Evolutionary conservation across 257 asterid genomes (phyloP), one percentile per base, ranked within the genome.

Genomic region (Agastache rugosa): DNA sequence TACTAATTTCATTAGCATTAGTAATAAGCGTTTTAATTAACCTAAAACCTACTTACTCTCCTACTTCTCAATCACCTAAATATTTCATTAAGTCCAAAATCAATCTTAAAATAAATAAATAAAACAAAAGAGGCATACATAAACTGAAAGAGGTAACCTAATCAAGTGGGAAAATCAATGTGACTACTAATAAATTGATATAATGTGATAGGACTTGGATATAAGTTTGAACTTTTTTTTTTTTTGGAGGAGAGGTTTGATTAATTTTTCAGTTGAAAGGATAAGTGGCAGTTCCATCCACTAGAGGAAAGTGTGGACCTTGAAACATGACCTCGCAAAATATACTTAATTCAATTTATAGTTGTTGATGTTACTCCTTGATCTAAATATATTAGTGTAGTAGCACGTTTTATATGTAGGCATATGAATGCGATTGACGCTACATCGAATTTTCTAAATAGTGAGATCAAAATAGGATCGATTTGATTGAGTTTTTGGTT

Each of bases 291-390:
- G 16, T 8, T 56, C 22, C 44, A 29, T 62, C 67, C 72, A 78
- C 77, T 65, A 39, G 76, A 73, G 74, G 71, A 60, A 69, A 59
- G 14, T n/a, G 69, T 74, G 80, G 81, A 80, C 78, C 70, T 23
- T 58, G 61, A 73, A 39, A 39, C 44, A 39, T 10, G 10, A 39
- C 11, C 44, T 8, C 44, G 44, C 8, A 39, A 39, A 39, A 9
- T 2, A 39, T 37, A 37, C 11, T 1, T 39, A 8, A 39, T 39
- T 39, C 11, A 39, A 7, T 37, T 37, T 39, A 8, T 39, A 12
- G 12, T 39, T 37, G 2, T 8, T 37, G 42, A 37, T 37, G 2
- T 37, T 8, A 1, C 12, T 0, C 44, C 6, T 5, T 5, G 1
- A 31, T 31, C 1, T 31, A 31, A 31, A 31, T 31, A 31, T 31